phyloP scores from a whole-genome alignment of 1,284 basidiomycete genomes.

The Cutaneotrichosporon dermatis region DNA sequence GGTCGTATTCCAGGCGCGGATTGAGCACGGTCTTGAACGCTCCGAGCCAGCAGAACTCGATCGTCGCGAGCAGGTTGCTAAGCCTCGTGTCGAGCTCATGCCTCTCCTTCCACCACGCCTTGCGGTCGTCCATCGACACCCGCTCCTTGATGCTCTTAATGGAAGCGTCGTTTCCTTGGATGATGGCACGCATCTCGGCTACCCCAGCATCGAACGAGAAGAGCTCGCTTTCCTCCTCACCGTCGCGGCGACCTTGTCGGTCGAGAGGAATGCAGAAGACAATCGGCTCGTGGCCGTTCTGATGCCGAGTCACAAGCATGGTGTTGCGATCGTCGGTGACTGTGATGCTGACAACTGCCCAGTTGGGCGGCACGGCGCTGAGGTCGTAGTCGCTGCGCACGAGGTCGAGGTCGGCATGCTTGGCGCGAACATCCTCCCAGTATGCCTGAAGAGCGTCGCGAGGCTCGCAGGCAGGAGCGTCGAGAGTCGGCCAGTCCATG shows the following conservation, averaged over 20 bases:
- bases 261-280: conserved; percentile 83
- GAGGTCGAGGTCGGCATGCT: conserved; percentile 52
- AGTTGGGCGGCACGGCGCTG: conserved; percentile 62
- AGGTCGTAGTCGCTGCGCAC: conserved; percentile 43
- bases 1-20: conserved; percentile 53
- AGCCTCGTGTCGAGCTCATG: conserved; percentile 71
- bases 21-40: conserved; percentile 88
- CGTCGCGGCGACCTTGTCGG: conserved; percentile 70
- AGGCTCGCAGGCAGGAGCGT: conserved; percentile 13
- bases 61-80: conserved; percentile 68
- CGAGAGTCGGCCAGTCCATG: conserved; percentile 62
- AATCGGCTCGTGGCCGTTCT: conserved; percentile 60
- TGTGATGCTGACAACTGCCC: conserved; percentile 81
- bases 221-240: conserved; percentile 65
- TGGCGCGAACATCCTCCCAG: conserved; percentile 52
- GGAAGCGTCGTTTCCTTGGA: conserved; percentile 59
- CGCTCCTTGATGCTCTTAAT: conserved; percentile 49
- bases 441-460: conserved; percentile 8
- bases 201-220: conserved; percentile 72
- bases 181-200: conserved; percentile 70
- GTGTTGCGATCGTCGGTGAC: conserved; percentile 76
- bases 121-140: conserved; percentile 16
- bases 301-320: conserved; percentile 77
- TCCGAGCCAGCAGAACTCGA: conserved; percentile 95
- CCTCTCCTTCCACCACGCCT: conserved; percentile 77